Conservation (phyloP, 352 stramenopile species). For the Phytophthora tentaculata region DNA sequence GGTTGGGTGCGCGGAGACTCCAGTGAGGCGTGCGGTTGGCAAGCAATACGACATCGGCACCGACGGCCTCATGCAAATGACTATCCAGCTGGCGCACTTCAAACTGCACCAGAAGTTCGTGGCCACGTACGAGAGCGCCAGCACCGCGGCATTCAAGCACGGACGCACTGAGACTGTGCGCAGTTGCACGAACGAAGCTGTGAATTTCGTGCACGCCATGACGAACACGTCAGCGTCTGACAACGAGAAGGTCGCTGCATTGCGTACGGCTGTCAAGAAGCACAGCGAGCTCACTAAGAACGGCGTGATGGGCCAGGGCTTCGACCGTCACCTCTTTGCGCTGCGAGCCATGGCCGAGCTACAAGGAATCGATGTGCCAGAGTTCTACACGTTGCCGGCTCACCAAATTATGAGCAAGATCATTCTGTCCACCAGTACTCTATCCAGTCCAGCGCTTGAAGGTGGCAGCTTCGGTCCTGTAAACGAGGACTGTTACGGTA, state of each 20-base stretch:
- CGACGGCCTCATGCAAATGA: constrained; percentile 93
- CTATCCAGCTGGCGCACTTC: constrained; percentile 90
- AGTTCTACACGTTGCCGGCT: constrained; percentile 82
- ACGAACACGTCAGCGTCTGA: constrained; percentile 53
- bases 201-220: constrained; percentile 80
- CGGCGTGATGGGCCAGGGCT: constrained; percentile 90
- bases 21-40: constrained; percentile 67
- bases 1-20: constrained; percentile 77
- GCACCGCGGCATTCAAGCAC: constrained; percentile 92
- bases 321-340: constrained; percentile 89
- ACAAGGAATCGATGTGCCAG: constrained; percentile 59
- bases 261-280: constrained; percentile 83
- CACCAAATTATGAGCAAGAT: constrained; percentile 89
- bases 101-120: constrained; percentile 84
- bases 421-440: constrained; percentile 91
- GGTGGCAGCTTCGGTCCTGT: constrained; percentile 91
- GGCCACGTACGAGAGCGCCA: constrained; percentile 89
- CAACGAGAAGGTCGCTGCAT: constrained; percentile 63
- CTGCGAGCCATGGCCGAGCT: constrained; percentile 75
- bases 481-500: constrained; percentile 89
- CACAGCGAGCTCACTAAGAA: constrained; percentile 92
- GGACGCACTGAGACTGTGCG: constrained; percentile 91
- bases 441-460: constrained; percentile 85
- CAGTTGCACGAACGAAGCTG: constrained; percentile 88
- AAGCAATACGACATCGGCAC: constrained; percentile 80